phyloP scores from a whole-genome alignment of 2,329 filamentous ascomycete genomes.

The Teratosphaeria gauchensis region DNA sequence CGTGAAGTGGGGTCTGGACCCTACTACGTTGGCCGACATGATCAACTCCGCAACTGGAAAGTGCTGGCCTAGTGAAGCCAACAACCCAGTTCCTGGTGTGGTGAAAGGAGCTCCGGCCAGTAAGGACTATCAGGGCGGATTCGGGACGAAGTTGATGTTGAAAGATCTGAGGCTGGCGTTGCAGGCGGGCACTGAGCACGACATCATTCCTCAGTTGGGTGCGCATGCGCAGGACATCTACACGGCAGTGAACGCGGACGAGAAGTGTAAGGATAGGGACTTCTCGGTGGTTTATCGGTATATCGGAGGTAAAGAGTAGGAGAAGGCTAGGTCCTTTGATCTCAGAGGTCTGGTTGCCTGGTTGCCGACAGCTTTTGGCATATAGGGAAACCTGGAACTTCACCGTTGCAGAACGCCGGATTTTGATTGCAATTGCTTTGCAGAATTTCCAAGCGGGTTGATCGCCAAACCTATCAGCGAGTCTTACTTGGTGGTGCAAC shows the following conservation, averaged over 20 bases:
- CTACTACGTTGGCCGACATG: conserved; percentile 64
- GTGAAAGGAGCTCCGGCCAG: conserved; percentile 64
- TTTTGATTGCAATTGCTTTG: no score
- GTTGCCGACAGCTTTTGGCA: no score
- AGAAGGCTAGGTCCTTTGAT: no score
- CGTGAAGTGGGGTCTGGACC: conserved; percentile 52
- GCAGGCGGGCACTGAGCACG: conserved; percentile 35
- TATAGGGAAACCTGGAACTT: no score
- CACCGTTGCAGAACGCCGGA: no score
- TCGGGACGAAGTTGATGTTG: conserved; percentile 40
- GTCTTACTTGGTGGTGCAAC: no score
- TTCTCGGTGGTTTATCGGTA: conserved; percentile 43
- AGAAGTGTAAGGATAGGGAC: conserved; percentile 39
- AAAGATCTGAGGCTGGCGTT: conserved; percentile 42
- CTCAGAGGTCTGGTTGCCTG: no score
- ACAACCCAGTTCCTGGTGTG: conserved; percentile 87
- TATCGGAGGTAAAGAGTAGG: conserved; percentile 34
- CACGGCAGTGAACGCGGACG: conserved; percentile 33
- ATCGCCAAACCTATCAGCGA: no score
- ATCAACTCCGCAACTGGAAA: conserved; percentile 90
- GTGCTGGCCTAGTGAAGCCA: conserved; percentile 93
- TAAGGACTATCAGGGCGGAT: conserved; percentile 54
- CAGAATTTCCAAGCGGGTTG: no score
- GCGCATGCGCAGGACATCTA: conserved; percentile 37
- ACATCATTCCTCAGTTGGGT: conserved; percentile 37